A percentile compares a stretch with the other conserved stretches of the same genome.
Conservation (phyloP, 495 filamentous ascomycete genomes). For the Pseudomonodictys pantanalensis region DNA sequence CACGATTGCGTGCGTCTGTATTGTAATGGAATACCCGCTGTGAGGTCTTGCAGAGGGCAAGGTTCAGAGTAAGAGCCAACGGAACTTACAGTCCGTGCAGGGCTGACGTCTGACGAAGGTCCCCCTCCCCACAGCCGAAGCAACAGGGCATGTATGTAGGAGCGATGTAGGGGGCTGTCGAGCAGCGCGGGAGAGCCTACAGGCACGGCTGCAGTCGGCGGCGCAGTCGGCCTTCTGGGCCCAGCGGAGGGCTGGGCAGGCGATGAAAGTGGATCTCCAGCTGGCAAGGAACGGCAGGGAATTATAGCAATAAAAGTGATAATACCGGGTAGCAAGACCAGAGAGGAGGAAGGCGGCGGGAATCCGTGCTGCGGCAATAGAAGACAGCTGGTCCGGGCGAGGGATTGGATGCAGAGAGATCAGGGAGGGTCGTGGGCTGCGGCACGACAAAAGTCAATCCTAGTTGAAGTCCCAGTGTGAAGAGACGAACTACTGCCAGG, state of each 20-base stretch:
- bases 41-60: constrained; percentile 34
- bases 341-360: background rate
- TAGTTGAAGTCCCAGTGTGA: constrained; percentile 12
- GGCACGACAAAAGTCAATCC: background rate
- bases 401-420: background rate
- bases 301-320: constrained; percentile 10
- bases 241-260: constrained; percentile 5
- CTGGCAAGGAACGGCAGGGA: constrained; percentile 1
- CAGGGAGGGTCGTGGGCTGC: background rate
- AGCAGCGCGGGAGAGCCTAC: constrained; percentile 3
- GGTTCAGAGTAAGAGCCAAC: constrained; percentile 29
- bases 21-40: constrained; percentile 31
- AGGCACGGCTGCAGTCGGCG: background rate
- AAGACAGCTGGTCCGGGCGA: constrained; percentile 4
- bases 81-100: constrained; percentile 34
- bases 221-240: constrained; percentile 6
- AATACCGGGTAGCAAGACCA: constrained; percentile 4
- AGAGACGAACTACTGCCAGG: constrained; percentile 21
- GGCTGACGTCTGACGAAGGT: constrained; percentile 32
- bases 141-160: constrained; percentile 11
- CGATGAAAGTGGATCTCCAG: background rate
- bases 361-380: constrained; percentile 19
- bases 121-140: constrained; percentile 27
- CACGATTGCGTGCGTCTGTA: constrained; percentile 35
- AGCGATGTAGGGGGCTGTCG: constrained; percentile 4